Percentiles rank a stretch among this genome's conserved stretches.
Evolutionary conservation across 306 rosid genomes (phyloP).

Genomic region (Dicorynia guianensis): DNA sequence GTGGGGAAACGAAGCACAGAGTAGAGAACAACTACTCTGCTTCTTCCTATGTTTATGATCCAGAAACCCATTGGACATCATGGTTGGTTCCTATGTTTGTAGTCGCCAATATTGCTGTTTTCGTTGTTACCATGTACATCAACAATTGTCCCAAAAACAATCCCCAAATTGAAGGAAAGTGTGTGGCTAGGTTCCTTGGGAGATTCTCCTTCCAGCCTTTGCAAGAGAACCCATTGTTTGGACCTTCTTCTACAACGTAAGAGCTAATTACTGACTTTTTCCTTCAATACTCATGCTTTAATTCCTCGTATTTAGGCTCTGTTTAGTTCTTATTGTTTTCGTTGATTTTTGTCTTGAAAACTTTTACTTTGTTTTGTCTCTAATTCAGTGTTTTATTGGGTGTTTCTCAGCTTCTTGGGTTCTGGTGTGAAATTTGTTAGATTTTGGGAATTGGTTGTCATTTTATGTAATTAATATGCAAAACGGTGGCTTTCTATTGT

Average conservation of each 20-base stretch:
- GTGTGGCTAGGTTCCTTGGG: slow-evolving; percentile 66
- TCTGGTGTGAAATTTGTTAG: slow-evolving; percentile 7
- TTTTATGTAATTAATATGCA: slow-evolving; percentile 4
- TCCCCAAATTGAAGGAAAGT: slow-evolving; percentile 47
- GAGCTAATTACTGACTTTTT: slow-evolving; percentile 4
- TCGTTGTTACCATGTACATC: slow-evolving; percentile 67
- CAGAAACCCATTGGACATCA: slow-evolving; percentile 72
- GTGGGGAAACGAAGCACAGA: slow-evolving; percentile 51
- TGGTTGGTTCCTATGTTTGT: slow-evolving; percentile 85
- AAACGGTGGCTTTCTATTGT: neutral
- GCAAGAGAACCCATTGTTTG: slow-evolving; percentile 78
- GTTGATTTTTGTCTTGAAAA: slow-evolving; percentile 12
- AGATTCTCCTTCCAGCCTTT: slow-evolving; percentile 80
- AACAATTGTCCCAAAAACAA: slow-evolving; percentile 74
- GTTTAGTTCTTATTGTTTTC: neutral
- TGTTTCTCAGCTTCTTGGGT: neutral
- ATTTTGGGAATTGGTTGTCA: slow-evolving; percentile 23
- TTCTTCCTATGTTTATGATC: slow-evolving; percentile 48
- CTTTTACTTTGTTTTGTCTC: neutral
- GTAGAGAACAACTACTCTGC: slow-evolving; percentile 35
- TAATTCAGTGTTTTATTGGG: neutral
- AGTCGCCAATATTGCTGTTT: slow-evolving; percentile 66
- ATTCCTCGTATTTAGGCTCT: neutral
- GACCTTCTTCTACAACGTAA: slow-evolving; percentile 85
- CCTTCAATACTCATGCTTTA: neutral